Conservation (phyloP, 352 stramenopile genomes). For the Peronospora destructor region DNA sequence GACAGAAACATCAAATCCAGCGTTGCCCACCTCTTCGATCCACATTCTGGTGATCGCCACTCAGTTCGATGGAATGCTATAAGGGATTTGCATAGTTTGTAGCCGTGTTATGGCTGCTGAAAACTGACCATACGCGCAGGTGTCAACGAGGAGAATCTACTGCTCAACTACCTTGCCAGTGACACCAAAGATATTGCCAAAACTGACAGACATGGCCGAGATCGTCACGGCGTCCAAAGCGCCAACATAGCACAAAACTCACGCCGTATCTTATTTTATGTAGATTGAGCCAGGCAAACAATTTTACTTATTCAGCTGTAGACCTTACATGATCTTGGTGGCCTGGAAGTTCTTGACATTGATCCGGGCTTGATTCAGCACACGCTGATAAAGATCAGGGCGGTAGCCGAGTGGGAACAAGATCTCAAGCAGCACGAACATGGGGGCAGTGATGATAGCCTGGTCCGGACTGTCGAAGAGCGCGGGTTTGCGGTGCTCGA, state of each 20-base stretch:
- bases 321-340: constrained; percentile 30
- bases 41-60: too few species aligned
- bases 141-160: too few species aligned
- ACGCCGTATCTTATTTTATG: too few species aligned
- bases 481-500: constrained; percentile 79
- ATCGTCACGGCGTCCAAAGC: constrained; percentile 15
- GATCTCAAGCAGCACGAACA: constrained; percentile 86
- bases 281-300: too few species aligned
- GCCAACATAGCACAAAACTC: not conserved
- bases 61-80: too few species aligned
- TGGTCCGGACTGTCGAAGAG: constrained; percentile 85
- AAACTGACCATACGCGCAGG: too few species aligned
- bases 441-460: constrained; percentile 70
- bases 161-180: too few species aligned
- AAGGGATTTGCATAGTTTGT: too few species aligned
- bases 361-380: constrained; percentile 50
- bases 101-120: too few species aligned
- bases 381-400: constrained; percentile 53
- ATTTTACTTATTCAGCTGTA: not conserved
- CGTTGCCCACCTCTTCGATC: too few species aligned
- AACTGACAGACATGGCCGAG: constrained; percentile 12
- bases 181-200: too few species aligned
- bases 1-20: too few species aligned
- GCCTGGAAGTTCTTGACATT: constrained; percentile 59
- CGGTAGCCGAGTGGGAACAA: constrained; percentile 78